Conservation (phyloP, 805 yeast species). For the Saccharomycopsis fibuligera region DNA sequence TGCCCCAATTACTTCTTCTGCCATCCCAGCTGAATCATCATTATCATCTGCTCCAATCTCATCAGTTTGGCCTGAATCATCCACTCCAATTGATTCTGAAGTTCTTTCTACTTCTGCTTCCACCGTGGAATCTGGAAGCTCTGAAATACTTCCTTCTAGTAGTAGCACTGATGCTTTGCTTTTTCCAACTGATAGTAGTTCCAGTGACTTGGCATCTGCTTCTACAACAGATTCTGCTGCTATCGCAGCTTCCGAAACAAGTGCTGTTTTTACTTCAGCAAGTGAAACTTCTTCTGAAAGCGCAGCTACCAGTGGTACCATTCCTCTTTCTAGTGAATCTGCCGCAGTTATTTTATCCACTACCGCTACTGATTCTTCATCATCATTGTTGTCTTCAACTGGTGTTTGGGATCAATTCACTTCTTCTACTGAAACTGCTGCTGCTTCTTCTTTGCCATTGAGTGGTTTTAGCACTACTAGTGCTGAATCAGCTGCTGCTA, state of each 20-base stretch:
- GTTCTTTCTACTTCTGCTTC: not conserved
- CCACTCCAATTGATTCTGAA: not conserved
- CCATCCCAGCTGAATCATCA: not conserved
- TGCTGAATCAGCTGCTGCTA: not conserved
- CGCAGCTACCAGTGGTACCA: not conserved
- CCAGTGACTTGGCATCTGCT: not conserved
- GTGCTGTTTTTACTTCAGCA: not conserved
- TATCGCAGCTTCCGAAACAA: not conserved
- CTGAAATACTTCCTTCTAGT: not conserved
- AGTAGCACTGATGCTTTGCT: not conserved
- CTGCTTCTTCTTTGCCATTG: not conserved
- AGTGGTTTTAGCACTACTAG: not conserved
- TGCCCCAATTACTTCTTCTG: slow-evolving; percentile 1
- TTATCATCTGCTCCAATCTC: slow-evolving; percentile 6
- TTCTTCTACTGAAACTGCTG: not conserved
- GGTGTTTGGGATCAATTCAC: not conserved
- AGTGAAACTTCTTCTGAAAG: not conserved
- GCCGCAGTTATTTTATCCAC: not conserved
- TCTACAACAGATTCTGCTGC: not conserved
- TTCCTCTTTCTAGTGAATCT: not conserved
- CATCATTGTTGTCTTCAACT: not conserved
- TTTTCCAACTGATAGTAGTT: too few relatives aligned
- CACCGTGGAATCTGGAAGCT: not conserved
- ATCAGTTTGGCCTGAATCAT: slow-evolving; percentile 4
- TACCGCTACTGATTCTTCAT: not conserved